These are phyloP conservation scores for Epicoccum nigrum DNA, from an alignment of 2,329 filamentous ascomycete species.

Conservation along the genomic window DNA sequence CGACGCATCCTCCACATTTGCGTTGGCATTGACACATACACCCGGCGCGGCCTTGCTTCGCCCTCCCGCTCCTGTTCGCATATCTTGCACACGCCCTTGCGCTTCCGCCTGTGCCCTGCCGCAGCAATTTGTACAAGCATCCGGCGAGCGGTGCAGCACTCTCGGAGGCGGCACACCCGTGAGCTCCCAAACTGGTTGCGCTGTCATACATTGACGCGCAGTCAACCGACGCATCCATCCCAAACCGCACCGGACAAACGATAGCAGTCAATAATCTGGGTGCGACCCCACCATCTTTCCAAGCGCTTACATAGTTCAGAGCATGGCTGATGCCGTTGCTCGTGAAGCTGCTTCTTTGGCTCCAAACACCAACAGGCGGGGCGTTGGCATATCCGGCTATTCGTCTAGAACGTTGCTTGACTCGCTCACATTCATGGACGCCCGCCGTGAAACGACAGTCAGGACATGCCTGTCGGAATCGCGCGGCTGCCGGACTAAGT, in stretches of 20 bases:
- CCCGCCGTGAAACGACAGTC: conserved; percentile 24
- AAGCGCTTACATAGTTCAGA: not conserved
- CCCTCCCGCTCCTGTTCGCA: conserved; percentile 15
- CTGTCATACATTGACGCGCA: conserved; percentile 7
- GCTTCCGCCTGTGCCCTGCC: not conserved
- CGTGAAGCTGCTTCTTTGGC: conserved; percentile 14
- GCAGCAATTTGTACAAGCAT: not conserved
- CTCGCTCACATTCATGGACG: conserved; percentile 24
- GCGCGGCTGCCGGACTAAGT: conserved; percentile 16
- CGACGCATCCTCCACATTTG: conserved; percentile 16
- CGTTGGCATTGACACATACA: conserved; percentile 19
- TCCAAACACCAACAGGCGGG: conserved; percentile 20
- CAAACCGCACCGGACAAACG: conserved; percentile 11
- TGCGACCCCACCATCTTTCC: conserved; percentile 13
- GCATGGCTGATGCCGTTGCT: not conserved
- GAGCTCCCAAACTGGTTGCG: not conserved
- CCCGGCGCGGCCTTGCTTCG: conserved; percentile 20
- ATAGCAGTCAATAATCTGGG: conserved; percentile 6
- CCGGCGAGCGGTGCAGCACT: not conserved
- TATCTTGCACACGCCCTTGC: not conserved
- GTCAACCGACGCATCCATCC: not conserved
- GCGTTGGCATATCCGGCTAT: conserved; percentile 15
- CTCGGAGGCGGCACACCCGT: not conserved
- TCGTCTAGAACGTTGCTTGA: conserved; percentile 34
- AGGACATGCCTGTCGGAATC: conserved; percentile 22